Base-by-base conservation (phyloP, 1,284 basidiomycete genomes). In the Anthracocystis walkeri region DNA sequence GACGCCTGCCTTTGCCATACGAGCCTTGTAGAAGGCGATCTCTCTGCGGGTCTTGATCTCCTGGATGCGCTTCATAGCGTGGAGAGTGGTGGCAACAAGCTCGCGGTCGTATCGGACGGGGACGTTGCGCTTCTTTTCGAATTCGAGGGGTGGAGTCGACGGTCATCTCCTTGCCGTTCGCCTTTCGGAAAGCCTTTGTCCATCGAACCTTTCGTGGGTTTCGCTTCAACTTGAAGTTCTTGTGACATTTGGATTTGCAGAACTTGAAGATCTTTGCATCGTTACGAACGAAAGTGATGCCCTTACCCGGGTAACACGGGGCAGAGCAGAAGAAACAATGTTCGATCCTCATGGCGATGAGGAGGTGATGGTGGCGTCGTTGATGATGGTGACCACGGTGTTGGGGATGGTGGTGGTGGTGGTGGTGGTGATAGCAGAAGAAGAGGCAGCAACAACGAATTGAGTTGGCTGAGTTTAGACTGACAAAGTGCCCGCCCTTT, bases 161-260 rank as follows among this genome's bases (percentile, higher is more conserved):
- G 14, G 93, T 96, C 97, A 99, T 99, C 88, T 99, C 97, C 88
- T 99, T 99, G 75, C 97, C 97, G 65, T 95, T 93, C 25, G 97
- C 94, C 86, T 96, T 97, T 80, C 97, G 90, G 90, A 99, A 99
- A 18, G 97, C 97, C 87, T 99, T 99, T 59, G 97, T 99, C 97
- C 97, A 99, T 82, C 94, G 90, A 55, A 99, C 95, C 88, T 99
- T 99, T 76, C 97, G 91, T 52, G 97, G 97, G 87, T 99, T 99
- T 55, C 97, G 92, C 89, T 99, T 99, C 96, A 99, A 97, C 87
- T 94, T 96, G 81, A 83, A 84, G 79, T 84, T 85, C 79, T 85
- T 85, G 78, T 85, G 83, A 69, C 83, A 85, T 60, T 85, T 85
- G 52, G 77, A 80, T 66, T 81, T 83, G 82, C 83, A 85, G 60